Percentiles rank a stretch among this genome's conserved stretches.
Evolutionary conservation across 1,139 yeast genomes (phyloP).

Genomic region (Suhomyces atakaporum): DNA sequence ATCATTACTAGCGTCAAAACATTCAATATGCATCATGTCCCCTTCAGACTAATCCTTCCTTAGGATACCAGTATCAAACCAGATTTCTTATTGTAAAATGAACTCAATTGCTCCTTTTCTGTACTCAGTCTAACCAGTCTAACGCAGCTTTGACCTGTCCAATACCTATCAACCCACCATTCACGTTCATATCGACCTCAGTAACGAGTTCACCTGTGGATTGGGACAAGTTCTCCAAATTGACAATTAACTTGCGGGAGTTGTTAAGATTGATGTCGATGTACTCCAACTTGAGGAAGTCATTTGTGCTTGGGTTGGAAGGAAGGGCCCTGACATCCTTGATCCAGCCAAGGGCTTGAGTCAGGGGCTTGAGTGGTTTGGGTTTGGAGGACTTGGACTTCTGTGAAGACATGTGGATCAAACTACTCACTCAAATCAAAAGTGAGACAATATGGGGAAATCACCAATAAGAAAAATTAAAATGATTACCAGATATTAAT

Average conservation of each 20-base stretch:
- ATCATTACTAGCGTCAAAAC: too few relatives aligned
- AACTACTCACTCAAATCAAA: too few relatives aligned
- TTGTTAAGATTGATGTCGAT: constrained; percentile 49
- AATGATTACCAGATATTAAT: too few relatives aligned
- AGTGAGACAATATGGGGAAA: too few relatives aligned
- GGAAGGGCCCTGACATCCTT: constrained; percentile 41
- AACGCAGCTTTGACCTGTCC: constrained; percentile 29
- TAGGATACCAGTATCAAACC: too few relatives aligned
- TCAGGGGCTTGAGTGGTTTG: constrained; percentile 5
- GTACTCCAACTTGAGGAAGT: constrained; percentile 44
- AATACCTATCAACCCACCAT: constrained; percentile 31
- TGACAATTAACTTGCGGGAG: constrained; percentile 40
- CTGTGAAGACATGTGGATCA: too few relatives aligned
- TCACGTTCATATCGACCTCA: constrained; percentile 24
- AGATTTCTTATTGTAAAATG: background rate
- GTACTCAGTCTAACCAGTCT: constrained; percentile 27
- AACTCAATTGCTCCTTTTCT: too few relatives aligned
- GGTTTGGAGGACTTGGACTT: constrained; percentile 1
- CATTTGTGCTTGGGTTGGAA: constrained; percentile 39
- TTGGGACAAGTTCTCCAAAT: constrained; percentile 29
- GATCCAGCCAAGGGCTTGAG: constrained; percentile 28
- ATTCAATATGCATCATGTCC: too few relatives aligned
- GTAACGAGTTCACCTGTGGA: constrained; percentile 23
- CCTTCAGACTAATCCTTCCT: too few relatives aligned
- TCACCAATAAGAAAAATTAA: too few relatives aligned